Base-by-base conservation (phyloP, 1,139 yeast genomes). In the Yamadazyma diddensiae region DNA sequence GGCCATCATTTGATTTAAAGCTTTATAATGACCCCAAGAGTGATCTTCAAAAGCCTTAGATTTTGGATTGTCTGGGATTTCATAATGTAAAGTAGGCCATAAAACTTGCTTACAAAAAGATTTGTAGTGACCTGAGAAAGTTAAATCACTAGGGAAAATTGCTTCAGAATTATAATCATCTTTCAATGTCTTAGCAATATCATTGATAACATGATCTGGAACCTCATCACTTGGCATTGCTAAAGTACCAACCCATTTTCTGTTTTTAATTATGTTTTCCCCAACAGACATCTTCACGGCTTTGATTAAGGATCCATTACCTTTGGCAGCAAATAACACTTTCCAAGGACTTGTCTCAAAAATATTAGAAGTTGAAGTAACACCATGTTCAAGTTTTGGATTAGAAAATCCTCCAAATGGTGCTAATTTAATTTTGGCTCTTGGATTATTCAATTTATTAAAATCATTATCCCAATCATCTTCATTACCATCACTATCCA, bases 71-170 rank as follows among this genome's bases (percentile, higher is more conserved):
- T 92, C 97, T 0, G 98, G 98, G 27, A 90, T 87, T 56, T 92
- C 96, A 54, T 92, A 94, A 53, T 92, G 98, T 43, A 94, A 69
- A 2, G 97, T 86, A 17, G 98, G 98, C 97, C 98, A 92, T 42
- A 92, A 65, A 28, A 92, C 85, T 50, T 88, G 94, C 55, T 92
- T 92, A 55, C 97, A 90, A 53, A 83, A 92, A 30, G 87, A 85
- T 38, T 77, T 77, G 58, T 92, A 92, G 50, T 88, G 95, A 14
- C 97, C 97, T 47, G 83, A 84, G 49, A 87, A 85, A 1, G 88
- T 79, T 14, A 75, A 59, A 57, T 92, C 97, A 44, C 76, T 74
- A 2, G 90, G 81, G 44, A 77, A 78, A 3, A 88, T 84, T 0
- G 88, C 79, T 33, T 74, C 73, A 31, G 85, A 77, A 35, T 73